These are phyloP conservation scores for Simplicillium sp. DNA, from an alignment of 2,329 filamentous ascomycete genomes.

Conservation along the genomic window DNA sequence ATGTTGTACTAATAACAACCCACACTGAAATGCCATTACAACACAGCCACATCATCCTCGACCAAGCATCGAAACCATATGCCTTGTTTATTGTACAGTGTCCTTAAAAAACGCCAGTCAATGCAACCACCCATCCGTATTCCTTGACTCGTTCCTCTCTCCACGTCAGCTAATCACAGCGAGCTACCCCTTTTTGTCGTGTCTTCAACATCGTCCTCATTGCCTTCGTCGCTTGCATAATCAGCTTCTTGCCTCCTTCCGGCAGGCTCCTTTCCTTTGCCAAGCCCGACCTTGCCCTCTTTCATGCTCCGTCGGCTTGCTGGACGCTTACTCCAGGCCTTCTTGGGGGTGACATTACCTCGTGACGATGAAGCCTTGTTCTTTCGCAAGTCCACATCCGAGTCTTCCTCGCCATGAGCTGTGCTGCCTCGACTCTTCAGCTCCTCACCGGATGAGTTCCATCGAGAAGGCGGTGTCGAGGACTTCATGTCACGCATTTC, in stretches of 20 bases:
- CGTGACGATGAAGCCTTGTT: slow-evolving; percentile 7
- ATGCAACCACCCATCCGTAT: not conserved
- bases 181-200: slow-evolving; percentile 29
- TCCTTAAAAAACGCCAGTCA: not conserved
- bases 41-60: not conserved
- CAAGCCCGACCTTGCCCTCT: slow-evolving; percentile 23
- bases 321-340: slow-evolving; percentile 15
- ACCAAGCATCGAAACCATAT: not conserved
- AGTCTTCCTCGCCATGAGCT: slow-evolving; percentile 21
- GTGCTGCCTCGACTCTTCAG: slow-evolving; percentile 12
- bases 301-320: slow-evolving; percentile 31
- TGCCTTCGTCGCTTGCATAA: slow-evolving; percentile 24
- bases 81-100: not conserved
- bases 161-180: slow-evolving; percentile 17
- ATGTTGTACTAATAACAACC: no score
- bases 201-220: slow-evolving; percentile 17
- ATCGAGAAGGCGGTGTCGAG: slow-evolving; percentile 35
- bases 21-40: not conserved
- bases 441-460: slow-evolving; percentile 41
- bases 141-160: not conserved
- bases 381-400: slow-evolving; percentile 19
- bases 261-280: slow-evolving; percentile 21
- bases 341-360: slow-evolving; percentile 15
- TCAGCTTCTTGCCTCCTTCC: slow-evolving; percentile 39
- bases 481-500: slow-evolving; percentile 61